Conservation (phyloP, 2,329 filamentous ascomycete genomes). For the Escovopsis sp. region DNA sequence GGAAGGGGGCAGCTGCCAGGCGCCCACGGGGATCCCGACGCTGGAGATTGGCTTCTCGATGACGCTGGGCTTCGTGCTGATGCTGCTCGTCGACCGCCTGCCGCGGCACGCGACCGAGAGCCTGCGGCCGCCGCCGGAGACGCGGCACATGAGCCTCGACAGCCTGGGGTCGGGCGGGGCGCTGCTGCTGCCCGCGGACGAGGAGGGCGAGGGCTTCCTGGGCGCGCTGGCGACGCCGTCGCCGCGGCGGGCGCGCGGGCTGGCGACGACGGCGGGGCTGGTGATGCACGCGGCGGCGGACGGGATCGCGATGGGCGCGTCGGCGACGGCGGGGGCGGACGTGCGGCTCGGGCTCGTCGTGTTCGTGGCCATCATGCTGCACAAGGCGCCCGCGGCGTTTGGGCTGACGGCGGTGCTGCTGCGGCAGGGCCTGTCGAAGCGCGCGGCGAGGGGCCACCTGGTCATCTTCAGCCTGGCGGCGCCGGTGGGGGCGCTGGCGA, state of each 20-base stretch:
- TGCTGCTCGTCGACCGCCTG: conserved; percentile 88
- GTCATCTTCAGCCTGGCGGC: conserved; percentile 86
- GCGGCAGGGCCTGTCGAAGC: conserved; percentile 81
- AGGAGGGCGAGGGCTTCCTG: conserved; percentile 44
- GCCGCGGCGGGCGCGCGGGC: conserved; percentile 40
- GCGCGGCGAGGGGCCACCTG: conserved; percentile 69
- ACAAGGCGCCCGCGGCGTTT: conserved; percentile 93
- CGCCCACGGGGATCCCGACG: conserved; percentile 36
- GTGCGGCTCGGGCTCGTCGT: conserved; percentile 76
- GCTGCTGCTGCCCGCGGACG: conserved; percentile 17
- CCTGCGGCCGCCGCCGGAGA: conserved; percentile 49
- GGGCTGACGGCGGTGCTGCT: conserved; percentile 80
- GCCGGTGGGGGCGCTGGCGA: conserved; percentile 69
- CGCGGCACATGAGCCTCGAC: conserved; percentile 78
- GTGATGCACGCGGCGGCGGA: conserved; percentile 93
- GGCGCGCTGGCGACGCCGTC: conserved; percentile 42
- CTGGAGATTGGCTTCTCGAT: conserved; percentile 79
- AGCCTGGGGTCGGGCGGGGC: conserved; percentile 47
- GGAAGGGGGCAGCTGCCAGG: conserved; percentile 14
- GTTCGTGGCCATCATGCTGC: conserved; percentile 91
- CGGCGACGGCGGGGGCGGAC: conserved; percentile 55
- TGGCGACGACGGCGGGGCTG: conserved; percentile 84
- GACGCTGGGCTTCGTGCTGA: conserved; percentile 79
- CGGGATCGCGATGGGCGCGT: conserved; percentile 89
- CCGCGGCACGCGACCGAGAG: conserved; percentile 57